phyloP scores from a whole-genome alignment of 805 yeast genomes.

The Lachancea dasiensis region DNA sequence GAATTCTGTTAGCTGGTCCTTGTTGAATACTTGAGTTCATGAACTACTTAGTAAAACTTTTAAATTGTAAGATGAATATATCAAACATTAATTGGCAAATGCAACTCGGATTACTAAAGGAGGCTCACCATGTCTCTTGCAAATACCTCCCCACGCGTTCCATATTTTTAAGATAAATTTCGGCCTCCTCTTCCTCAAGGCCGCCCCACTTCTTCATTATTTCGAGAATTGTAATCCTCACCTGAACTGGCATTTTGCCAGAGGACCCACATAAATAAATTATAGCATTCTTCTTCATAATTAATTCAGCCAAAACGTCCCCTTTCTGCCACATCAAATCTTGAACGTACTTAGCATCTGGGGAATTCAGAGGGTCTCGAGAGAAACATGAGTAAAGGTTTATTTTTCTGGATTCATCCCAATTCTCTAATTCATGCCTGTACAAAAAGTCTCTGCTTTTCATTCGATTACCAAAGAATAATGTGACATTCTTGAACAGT shows the following conservation, averaged over 20 bases:
- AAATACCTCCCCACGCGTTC: conserved; percentile 63
- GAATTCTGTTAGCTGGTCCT: too few relatives aligned
- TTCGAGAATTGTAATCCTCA: conserved; percentile 69
- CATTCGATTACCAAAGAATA: conserved; percentile 74
- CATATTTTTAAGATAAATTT: conserved; percentile 46
- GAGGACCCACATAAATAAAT: conserved; percentile 88
- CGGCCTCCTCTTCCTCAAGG: conserved; percentile 39
- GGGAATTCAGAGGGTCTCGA: conserved; percentile 37
- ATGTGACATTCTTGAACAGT: conserved; percentile 30
- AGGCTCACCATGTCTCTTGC: conserved; percentile 79
- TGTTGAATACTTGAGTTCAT: too few relatives aligned
- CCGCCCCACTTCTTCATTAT: conserved; percentile 45
- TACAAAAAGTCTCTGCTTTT: conserved; percentile 64
- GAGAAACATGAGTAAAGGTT: conserved; percentile 43
- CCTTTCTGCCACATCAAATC: conserved; percentile 53
- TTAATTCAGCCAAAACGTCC: conserved; percentile 43
- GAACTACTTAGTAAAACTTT: too few relatives aligned
- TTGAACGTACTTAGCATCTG: conserved; percentile 67
- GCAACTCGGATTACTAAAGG: neutral
- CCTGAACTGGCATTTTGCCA: conserved; percentile 90
- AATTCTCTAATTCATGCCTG: conserved; percentile 44
- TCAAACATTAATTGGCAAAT: too few relatives aligned
- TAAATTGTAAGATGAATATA: too few relatives aligned
- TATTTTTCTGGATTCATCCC: conserved; percentile 34
- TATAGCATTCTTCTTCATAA: conserved; percentile 50